Base-by-base conservation (phyloP, 257 asterid genomes). In the Marsdenia floribunda region DNA sequence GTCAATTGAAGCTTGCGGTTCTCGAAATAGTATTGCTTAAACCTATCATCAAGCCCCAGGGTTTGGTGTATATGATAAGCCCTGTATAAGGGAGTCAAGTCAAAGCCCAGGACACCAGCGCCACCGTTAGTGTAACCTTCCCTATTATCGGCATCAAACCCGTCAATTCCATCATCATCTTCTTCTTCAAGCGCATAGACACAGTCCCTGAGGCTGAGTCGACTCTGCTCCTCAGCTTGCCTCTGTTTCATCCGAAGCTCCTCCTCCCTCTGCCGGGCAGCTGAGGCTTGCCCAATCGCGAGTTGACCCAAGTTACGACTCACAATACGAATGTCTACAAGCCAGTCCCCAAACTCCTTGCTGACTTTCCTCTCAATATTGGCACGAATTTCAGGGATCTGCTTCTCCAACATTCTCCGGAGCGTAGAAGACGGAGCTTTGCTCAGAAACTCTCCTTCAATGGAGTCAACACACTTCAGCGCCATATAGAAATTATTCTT, bases 251-350 rank as follows among this genome's bases (percentile, higher is more conserved):
- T 86, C 82, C 97, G 82, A 58, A 90, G 82, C 81, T 94, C 99
- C 74, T 94, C 99, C 77, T 92, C 99, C 66, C 99, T 86, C 82
- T 92, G 98, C 57, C 99, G 86, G 29, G 89, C 93, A 3, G 99
- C 97, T 0, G 99, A 92, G 35, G 99, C 99, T 82, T 94, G 99
- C 15, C 99, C 98, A 35, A 94, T 92, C n/a, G 99, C 98, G 22
- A 92, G 85, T 82, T 94, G 99, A 40, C 99, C 99, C 59, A 94
- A 75, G 73, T 90, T 92, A 64, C 97, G 86, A 81, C 97, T 89
- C 75, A 86, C 99, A 2, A 78, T 76, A 3, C 99, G 96, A 85
- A 94, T 94, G 77, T 92, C 97, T 10, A 94, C 97, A 2, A 94
- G 86, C 99, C 99, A 94, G 82, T 94, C 99, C 8, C 97, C 97